A percentile compares a stretch with the other conserved stretches of the same genome.
These are phyloP conservation scores for Quercus mongolica DNA, from an alignment of 306 rosid genomes.

Conservation along the genomic window DNA sequence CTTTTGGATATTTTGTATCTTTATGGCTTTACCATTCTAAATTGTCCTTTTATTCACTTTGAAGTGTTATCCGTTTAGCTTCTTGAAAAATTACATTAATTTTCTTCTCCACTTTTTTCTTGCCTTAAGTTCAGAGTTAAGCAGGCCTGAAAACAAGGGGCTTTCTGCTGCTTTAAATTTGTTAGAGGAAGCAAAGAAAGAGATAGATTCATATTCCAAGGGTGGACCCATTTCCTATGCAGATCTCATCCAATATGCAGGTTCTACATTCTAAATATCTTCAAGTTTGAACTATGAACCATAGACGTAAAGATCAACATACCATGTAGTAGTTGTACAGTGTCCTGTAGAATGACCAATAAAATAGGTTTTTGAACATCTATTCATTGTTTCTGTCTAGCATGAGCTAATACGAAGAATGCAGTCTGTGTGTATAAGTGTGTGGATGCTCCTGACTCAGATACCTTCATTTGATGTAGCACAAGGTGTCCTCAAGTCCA, in stretches of 20 bases:
- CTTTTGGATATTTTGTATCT: neutral
- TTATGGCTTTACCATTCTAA: neutral
- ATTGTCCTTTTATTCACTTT: neutral
- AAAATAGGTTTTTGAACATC: constrained; percentile 9
- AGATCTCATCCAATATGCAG: constrained; percentile 83
- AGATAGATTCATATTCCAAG: constrained; percentile 83
- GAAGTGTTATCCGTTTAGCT: constrained; percentile 2
- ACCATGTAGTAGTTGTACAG: neutral
- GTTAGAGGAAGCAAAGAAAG: constrained; percentile 81
- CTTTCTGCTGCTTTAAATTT: constrained; percentile 70
- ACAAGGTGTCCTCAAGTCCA: constrained; percentile 77
- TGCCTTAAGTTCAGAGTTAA: constrained; percentile 83
- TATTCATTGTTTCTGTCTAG: constrained; percentile 10
- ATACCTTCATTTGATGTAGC: constrained; percentile 42
- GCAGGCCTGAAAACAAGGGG: constrained; percentile 86
- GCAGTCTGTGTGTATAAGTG: neutral
- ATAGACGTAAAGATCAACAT: neutral
- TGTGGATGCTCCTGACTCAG: constrained; percentile 10
- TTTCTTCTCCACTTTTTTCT: constrained; percentile 25
- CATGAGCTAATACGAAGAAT: constrained; percentile 2
- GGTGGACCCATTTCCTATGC: constrained; percentile 89
- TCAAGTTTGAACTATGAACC: constrained; percentile 13
- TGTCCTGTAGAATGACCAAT: neutral
- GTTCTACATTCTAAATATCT: constrained; percentile 31
- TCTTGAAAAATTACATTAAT: constrained; percentile 9